Percentiles rank a stretch among this genome's conserved stretches.
phyloP scores from a whole-genome alignment of 805 yeast species.

The Yamadazyma olivae region DNA sequence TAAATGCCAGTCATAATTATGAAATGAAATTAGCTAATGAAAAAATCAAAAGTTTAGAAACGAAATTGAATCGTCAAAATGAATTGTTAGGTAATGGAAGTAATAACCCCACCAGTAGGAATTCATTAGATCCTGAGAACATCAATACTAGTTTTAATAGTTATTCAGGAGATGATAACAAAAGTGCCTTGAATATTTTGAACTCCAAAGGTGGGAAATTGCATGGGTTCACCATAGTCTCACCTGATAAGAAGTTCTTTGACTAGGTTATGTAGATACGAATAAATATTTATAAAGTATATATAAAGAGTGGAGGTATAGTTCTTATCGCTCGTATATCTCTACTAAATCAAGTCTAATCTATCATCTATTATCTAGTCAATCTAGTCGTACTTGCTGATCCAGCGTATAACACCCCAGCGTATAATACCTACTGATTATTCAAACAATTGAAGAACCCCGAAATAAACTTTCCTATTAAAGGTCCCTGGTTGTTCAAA shows the following conservation, averaged over 20 bases:
- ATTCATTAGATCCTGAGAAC: background rate
- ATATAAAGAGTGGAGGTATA: too few species aligned
- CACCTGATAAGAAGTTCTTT: conserved; percentile 26
- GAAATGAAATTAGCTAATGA: conserved; percentile 36
- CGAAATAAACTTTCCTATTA: conserved; percentile 33
- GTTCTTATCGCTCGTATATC: too few species aligned
- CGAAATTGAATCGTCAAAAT: conserved; percentile 28
- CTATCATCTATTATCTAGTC: too few species aligned
- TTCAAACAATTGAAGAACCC: conserved; percentile 22
- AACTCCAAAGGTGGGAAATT: conserved; percentile 30
- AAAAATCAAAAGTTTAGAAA: conserved; percentile 30
- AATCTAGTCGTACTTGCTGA: too few species aligned
- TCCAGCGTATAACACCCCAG: too few species aligned
- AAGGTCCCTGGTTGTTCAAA: conserved; percentile 38
- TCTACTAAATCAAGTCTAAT: too few species aligned
- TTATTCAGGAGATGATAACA: background rate
- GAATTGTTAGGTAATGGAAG: conserved; percentile 25
- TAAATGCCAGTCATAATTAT: conserved; percentile 31
- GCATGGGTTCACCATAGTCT: conserved; percentile 37
- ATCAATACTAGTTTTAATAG: background rate
- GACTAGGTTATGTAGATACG: conserved; percentile 10
- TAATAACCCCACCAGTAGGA: background rate
- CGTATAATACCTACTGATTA: too few species aligned
- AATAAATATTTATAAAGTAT: background rate
- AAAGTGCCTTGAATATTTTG: background rate